Base-by-base conservation (phyloP, 2,329 filamentous ascomycete species). In the Chaetomium strumarium region DNA sequence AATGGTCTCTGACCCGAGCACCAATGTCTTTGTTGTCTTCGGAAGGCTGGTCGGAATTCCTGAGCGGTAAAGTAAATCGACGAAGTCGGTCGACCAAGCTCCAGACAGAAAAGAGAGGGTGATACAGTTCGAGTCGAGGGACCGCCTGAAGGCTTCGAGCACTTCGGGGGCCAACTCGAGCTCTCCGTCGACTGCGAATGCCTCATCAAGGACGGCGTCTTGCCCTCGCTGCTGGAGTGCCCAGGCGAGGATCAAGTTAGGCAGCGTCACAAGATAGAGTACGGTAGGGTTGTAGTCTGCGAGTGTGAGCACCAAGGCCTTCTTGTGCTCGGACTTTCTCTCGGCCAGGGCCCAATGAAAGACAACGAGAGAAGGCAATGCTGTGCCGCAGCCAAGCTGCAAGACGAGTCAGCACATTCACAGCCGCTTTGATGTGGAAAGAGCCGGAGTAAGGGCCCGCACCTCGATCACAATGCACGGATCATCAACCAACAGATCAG, bases 221-320 rank as follows among this genome's bases (percentile, higher is more conserved):
- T 69, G 63, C 5, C 66, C 61, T 40, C 68, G 70, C 55, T 71
- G 67, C 49, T 72, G 65, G 24, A 83, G 68, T 12, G 80, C 75
- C 82, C 85, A 93, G 5, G 81, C 77, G 31, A 93, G 75, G 37
- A 93, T 67, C 40, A 92, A 72, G 68, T 93, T 93, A 49, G 88
- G 88, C 33, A 93, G 67, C 1, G 88, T 92, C 57, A 91, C 87
- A 13, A 92, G 80, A 53, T 86, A 80, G 48, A 93, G 74, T 12
- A 93, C 88, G 3, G 83, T 80, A 36, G 83, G 81, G 64, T 93
- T 93, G 71, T 91, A 93, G 70, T 93, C 88, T 47, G 86, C 84
- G 20, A 92, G 70, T 16, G 83, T 79, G 58, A 92, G 78, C 49
- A 79, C 75, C 29, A 87, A 68, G 31, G 68, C 67, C 53, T 45